Base-by-base conservation (phyloP, 352 stramenopile species). In the Peronosclerospora sorghi region DNA sequence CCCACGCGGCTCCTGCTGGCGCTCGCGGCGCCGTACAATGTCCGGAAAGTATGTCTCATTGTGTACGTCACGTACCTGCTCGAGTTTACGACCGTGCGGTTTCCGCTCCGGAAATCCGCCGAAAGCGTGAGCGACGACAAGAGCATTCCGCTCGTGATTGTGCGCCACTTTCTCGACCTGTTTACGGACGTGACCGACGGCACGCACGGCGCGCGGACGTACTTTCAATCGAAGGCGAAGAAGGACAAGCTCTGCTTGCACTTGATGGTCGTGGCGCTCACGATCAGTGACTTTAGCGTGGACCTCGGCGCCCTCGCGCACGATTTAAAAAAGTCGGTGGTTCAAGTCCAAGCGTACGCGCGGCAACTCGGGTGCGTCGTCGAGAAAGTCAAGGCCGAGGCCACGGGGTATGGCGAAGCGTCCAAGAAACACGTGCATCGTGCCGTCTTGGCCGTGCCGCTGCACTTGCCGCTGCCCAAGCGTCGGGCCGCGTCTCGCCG, bases 161-260 rank as follows among this genome's bases (percentile, higher is more conserved):
- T 83, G 41, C 72, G 73, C 32, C 67, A 88, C 44, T 55, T 86
- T 35, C 50, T 88, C 8, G 57, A 68, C 46, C 51, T 84, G n/a
- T 91, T 83, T 50, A 73, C 68, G 7, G 75, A 88, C 21, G 44
- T 70, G n/a, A 70, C 58, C 43, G 65, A 83, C 47, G 52, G 47
- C 48, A 50, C 59, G 20, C 74, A 58, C 41, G 75, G 78, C 23
- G 54, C 73, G 54, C 73, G 56, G 47, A 74, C 56, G 56, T 87
- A 86, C 59, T 44, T 81, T 23, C 71, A 86, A 54, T 67, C 78
- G 30, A 91, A 91, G 60, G 45, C 62, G 8, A 69, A 75, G 48
- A 88, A 88, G 53, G 78, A 91, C 56, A 86, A 91, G 63, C 58
- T 88, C 35, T 63, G 81, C 26, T 41, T 91, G 14, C 73, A 86